These are phyloP conservation scores for Populus deltoides DNA, from an alignment of 345 rosid genomes.

Conservation along the genomic window DNA sequence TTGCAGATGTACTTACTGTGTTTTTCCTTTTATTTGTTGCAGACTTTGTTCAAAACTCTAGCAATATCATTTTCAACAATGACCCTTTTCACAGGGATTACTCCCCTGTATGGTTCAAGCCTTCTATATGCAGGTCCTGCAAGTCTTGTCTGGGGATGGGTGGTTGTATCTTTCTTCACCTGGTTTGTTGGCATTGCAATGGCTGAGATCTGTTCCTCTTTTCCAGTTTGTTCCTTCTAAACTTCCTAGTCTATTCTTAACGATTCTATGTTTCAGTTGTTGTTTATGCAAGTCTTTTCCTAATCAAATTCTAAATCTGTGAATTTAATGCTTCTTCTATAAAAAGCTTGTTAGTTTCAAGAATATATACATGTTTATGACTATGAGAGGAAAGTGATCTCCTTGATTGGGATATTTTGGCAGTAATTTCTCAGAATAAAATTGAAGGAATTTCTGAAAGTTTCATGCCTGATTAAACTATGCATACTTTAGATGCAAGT, in stretches of 20 bases:
- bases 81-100: conserved; percentile 60
- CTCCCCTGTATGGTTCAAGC: conserved; percentile 61
- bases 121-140: conserved; percentile 59
- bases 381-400: too few relatives aligned
- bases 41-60: conserved; percentile 59
- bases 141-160: conserved; percentile 65
- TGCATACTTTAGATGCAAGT: not conserved
- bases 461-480: not conserved
- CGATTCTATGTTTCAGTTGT: not conserved
- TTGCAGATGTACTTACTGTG: not conserved
- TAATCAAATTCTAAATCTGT: not conserved
- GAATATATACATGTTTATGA: not conserved
- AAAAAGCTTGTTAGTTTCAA: not conserved
- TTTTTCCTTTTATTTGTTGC: conserved; percentile 8
- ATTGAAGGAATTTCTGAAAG: not conserved
- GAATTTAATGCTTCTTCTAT: not conserved
- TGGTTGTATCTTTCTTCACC: conserved; percentile 60
- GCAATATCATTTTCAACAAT: conserved; percentile 63
- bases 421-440: not conserved
- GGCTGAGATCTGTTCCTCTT: conserved; percentile 72
- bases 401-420: not conserved
- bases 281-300: not conserved
- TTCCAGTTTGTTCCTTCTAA: conserved; percentile 37
- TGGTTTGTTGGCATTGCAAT: conserved; percentile 59
- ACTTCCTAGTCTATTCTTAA: not conserved